Base-by-base conservation (phyloP, 225 moss, liverwort and hornwort genomes). In the Pseudisothecium myosuroides region DNA sequence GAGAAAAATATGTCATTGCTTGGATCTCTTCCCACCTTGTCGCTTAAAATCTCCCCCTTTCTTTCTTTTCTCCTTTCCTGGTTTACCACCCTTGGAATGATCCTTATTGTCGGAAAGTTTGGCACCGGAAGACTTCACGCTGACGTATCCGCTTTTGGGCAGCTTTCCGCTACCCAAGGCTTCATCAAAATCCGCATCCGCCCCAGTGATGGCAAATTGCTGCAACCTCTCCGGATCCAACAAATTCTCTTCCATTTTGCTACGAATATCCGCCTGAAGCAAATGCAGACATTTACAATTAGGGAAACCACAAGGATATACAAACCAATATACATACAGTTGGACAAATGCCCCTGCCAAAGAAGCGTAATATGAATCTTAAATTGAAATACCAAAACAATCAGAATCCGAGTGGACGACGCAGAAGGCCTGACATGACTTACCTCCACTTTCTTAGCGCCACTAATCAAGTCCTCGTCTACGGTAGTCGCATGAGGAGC, bases 381-480 rank as follows among this genome's bases (percentile, higher is more conserved):
- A 55, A 54, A 55, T 69, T 63, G n/a, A 72, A 63, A 21, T 65
- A 73, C 39, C 21, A 55, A 84, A 59, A 36, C 24, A 27, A 79
- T 79, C 37, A 63, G 41, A 81, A 89, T 39, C 29, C 37, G 11
- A 41, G 58, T 45, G 31, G 37, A 73, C 41, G 49, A 85, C 26
- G 47, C 29, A 24, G 79, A 65, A 41, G 37, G 52, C 24, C 63
- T 54, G 55, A 60, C 22, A 81, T 29, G 31, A 84, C 87, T 88
- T 88, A 96, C 96, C 90, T 97, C 91, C 22, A 94, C 93, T 91
- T 93, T 91, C 84, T 92, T 91, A 69, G 96, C 97, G 59, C 90
- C 97, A 91, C 95, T 94, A 45, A 92, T 93, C 88, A 99, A 93
- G 90, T 99, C 98, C 86, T 96, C 98, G 88, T 99, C 97, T 75